phyloP scores from a whole-genome alignment of 257 asterid species.

The Rhazya stricta region DNA sequence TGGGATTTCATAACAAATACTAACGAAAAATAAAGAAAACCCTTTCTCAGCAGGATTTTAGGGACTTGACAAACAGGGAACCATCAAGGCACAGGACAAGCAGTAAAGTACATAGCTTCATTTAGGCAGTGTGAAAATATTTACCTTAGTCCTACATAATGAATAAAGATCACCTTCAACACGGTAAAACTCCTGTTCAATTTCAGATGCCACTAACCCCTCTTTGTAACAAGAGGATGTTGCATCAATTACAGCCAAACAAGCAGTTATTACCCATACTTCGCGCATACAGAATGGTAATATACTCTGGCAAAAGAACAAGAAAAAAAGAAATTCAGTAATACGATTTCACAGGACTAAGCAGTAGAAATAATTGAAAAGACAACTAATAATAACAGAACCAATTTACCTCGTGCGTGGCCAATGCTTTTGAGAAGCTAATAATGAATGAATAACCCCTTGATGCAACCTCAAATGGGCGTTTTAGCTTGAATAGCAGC shows the following conservation, averaged over 20 bases:
- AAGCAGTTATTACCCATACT: constrained; percentile 95
- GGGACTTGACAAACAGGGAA: constrained; percentile 1
- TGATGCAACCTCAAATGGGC: constrained; percentile 93
- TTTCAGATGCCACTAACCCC: constrained; percentile 65
- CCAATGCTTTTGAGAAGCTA: constrained; percentile 87
- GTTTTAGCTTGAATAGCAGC: constrained; percentile 82
- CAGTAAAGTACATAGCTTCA: background rate
- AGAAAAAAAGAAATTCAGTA: constrained; percentile 16
- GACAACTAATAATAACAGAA: constrained; percentile 19
- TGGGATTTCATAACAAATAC: constrained; percentile 7
- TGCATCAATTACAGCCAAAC: constrained; percentile 71
- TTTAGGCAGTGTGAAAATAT: constrained; percentile 6
- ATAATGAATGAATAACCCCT: constrained; percentile 97
- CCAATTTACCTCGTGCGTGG: constrained; percentile 72
- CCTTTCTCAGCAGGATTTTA: constrained; percentile 5
- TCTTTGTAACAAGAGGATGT: constrained; percentile 71
- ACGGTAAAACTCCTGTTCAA: constrained; percentile 87
- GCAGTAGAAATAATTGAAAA: constrained; percentile 20
- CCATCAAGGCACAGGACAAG: background rate
- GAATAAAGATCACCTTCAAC: constrained; percentile 88
- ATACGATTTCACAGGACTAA: constrained; percentile 6
- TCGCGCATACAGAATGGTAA: constrained; percentile 97
- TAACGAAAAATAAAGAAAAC: background rate
- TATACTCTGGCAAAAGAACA: constrained; percentile 44
- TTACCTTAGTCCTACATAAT: constrained; percentile 91